Evolutionary conservation across 495 filamentous ascomycete genomes (phyloP).

Genomic region (Xylaria scruposa): DNA sequence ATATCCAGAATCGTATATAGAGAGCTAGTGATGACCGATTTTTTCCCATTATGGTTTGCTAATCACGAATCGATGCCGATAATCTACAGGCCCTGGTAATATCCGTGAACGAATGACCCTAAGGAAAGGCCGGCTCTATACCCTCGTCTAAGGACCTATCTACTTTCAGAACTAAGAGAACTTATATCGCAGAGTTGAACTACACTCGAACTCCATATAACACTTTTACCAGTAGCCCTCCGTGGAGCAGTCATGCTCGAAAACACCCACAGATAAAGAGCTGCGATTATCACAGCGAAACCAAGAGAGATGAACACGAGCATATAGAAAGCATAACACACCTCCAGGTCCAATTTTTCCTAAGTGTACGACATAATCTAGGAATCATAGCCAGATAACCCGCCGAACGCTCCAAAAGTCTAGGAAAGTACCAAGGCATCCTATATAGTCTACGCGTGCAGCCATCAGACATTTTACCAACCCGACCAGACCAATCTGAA

Average conservation of each 20-base stretch:
- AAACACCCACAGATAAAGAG: background rate
- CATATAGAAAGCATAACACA: background rate
- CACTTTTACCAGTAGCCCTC: background rate
- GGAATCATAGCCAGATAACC: background rate
- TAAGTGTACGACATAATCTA: background rate
- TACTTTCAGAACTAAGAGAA: background rate
- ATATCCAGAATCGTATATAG: background rate
- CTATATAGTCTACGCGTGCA: constrained; percentile 11
- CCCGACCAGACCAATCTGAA: constrained; percentile 1
- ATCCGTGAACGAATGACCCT: background rate
- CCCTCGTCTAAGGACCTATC: background rate
- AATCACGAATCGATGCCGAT: background rate
- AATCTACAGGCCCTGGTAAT: background rate
- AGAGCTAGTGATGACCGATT: background rate
- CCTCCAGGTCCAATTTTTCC: background rate
- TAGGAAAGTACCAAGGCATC: constrained; percentile 7
- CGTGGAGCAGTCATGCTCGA: background rate
- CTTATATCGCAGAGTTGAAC: background rate
- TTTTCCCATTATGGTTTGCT: background rate
- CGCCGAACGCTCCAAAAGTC: constrained; percentile 9
- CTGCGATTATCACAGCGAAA: background rate
- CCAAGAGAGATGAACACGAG: background rate
- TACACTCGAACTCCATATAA: background rate
- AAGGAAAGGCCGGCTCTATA: background rate
- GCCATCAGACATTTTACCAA: constrained; percentile 4